Evolutionary conservation across 495 filamentous ascomycete genomes (phyloP), one percentile per base, ranked within the genome.

Genomic region (Astrothelium macrocarpum): DNA sequence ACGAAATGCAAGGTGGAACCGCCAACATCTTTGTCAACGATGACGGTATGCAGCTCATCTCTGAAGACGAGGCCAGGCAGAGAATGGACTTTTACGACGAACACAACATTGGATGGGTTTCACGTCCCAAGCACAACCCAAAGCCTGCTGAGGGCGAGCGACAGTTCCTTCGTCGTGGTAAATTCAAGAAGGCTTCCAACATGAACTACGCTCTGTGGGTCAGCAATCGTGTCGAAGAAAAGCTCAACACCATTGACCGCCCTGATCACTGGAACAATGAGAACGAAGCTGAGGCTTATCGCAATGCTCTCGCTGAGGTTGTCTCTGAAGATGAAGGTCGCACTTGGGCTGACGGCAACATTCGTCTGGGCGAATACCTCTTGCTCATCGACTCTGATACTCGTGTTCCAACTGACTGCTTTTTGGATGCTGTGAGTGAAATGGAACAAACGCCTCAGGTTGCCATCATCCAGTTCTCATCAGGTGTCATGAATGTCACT

Each of bases 101-200:
- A 63, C 64, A 76, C 66, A 73, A 70, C 59, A 75, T 77, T 59
- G 74, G 73, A 29, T 77, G 74, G 74, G 70, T 71, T 34, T 66
- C 74, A 5, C 71, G 75, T 14, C 73, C 85, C 26, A 76, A 76
- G 61, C 84, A 89, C 70, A 82, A 85, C 62, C 78, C 80, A 12
- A 80, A 79, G 56, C 69, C 68, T 23, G 69, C 68, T 59, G 73
- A 62, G 64, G 67, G 74, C 23, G 68, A 71, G 42, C 62, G 66
- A 25, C 59, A 59, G 5, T 87, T 86, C 70, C 66, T 82, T 29
- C 80, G 85, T 12, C 75, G 80, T 7, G 85, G 85, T 53, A 87
- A 87, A 71, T 88, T 88, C 77, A 88, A 88, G 77, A 88, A 87
- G 62, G 85, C 85, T 28, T 87, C 84, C 31, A 88, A 88, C 73